phyloP scores from a whole-genome alignment of 1,284 basidiomycete genomes.

The Apiotrichum gracile region DNA sequence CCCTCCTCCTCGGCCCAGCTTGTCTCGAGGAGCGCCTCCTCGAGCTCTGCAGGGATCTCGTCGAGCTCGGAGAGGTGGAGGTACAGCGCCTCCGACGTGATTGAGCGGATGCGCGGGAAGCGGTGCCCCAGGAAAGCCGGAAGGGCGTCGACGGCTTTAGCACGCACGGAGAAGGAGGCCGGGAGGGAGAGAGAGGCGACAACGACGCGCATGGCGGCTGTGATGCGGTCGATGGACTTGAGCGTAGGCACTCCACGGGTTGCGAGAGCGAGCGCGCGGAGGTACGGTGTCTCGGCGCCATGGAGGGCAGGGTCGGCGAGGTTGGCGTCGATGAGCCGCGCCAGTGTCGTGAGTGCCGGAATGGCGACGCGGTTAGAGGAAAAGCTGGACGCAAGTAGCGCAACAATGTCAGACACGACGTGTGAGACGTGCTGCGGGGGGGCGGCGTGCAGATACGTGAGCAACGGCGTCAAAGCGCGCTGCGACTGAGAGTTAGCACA shows the following conservation, averaged over 20 bases:
- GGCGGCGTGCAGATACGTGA: conserved; percentile 48
- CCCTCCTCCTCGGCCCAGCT: conserved; percentile 55
- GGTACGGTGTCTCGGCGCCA: neutral
- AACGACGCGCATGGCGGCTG: conserved; percentile 66
- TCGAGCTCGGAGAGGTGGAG: conserved; percentile 63
- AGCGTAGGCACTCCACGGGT: conserved; percentile 43
- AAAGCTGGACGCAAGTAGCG: conserved; percentile 52
- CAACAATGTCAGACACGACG: conserved; percentile 55
- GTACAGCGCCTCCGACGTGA: conserved; percentile 75
- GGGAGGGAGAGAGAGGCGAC: conserved; percentile 41
- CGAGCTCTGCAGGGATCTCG: conserved; percentile 62
- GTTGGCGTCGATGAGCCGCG: conserved; percentile 61
- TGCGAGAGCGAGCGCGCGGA: conserved; percentile 9
- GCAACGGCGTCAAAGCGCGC: conserved; percentile 59
- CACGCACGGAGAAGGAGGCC: conserved; percentile 41
- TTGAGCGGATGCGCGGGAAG: conserved; percentile 69
- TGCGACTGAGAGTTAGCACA: conserved; percentile 55
- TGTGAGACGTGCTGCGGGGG: conserved; percentile 50
- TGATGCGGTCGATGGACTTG: conserved; percentile 71
- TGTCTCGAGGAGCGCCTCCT: conserved; percentile 72
- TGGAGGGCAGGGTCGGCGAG: neutral
- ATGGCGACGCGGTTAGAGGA: conserved; percentile 65
- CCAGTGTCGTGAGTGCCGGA: conserved; percentile 69
- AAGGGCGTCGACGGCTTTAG: conserved; percentile 52
- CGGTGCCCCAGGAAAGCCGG: conserved; percentile 63